A percentile compares a stretch with the other conserved stretches of the same genome.
Conservation (phyloP, 139 green algal species). For the Mychonastes homosphaera region DNA sequence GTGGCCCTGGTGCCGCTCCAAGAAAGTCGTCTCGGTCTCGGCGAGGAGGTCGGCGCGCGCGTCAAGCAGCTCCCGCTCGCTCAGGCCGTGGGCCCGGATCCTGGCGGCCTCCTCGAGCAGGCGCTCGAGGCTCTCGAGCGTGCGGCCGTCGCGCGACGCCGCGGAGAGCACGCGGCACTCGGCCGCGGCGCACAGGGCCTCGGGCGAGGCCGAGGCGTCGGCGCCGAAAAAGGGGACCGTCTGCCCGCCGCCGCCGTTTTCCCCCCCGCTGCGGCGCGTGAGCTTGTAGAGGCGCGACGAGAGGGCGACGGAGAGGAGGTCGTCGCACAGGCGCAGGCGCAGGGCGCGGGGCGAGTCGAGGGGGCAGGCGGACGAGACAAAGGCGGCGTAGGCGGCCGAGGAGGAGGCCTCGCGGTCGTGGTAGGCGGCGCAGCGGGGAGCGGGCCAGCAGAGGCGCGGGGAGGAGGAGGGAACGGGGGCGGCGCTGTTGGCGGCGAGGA, state of each 20-base stretch:
- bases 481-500: too few relatives aligned
- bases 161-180: slow-evolving; percentile 16
- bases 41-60: slow-evolving; percentile 9
- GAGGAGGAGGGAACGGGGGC: too few relatives aligned
- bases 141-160: too few relatives aligned
- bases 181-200: too few relatives aligned
- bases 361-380: slow-evolving; percentile 35
- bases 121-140: too few relatives aligned
- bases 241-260: too few relatives aligned
- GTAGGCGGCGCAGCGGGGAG: too few relatives aligned
- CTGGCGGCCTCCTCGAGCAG: slow-evolving; percentile 63
- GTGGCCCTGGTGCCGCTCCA: slow-evolving; percentile 65
- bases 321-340: too few relatives aligned
- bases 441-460: too few relatives aligned
- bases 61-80: slow-evolving; percentile 27
- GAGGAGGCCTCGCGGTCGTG: slow-evolving; percentile 53
- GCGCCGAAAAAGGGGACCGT: neutral
- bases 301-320: too few relatives aligned
- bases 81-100: slow-evolving; percentile 59
- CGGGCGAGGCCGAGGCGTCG: neutral
- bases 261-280: too few relatives aligned
- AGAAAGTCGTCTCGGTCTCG: slow-evolving; percentile 58
- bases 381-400: slow-evolving; percentile 40
- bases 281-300: too few relatives aligned
- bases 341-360: slow-evolving; percentile 41